A percentile compares a stretch with the other conserved stretches of the same genome.
Conservation (phyloP, 2,329 filamentous ascomycete species). For the Metarhizium sp. region DNA sequence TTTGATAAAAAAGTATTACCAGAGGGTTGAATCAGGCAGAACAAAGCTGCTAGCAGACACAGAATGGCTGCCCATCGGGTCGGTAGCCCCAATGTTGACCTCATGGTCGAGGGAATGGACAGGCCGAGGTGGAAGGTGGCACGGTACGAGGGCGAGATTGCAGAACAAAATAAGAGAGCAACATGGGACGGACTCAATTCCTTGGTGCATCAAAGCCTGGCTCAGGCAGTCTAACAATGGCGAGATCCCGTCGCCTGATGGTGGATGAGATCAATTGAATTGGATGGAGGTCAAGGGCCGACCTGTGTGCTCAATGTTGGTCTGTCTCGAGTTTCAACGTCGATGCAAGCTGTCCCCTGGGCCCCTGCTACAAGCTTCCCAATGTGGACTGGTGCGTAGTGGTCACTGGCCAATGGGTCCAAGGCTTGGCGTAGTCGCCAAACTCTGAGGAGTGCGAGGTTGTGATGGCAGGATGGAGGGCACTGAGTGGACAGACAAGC, state of each 20-base stretch:
- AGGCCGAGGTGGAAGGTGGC: constrained; percentile 1
- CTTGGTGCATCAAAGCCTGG: neutral
- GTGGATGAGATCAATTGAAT: neutral
- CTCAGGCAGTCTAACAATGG: constrained; percentile 1
- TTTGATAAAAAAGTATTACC: constrained; percentile 31
- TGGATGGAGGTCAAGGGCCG: neutral
- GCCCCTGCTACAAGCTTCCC: neutral
- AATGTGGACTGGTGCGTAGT: neutral
- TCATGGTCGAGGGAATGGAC: constrained; percentile 33
- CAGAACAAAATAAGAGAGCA: neutral
- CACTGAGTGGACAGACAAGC: no score
- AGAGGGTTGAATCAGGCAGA: constrained; percentile 53
- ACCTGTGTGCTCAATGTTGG: neutral
- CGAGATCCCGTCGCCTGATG: neutral
- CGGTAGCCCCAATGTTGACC: constrained; percentile 40
- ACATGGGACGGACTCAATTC: constrained; percentile 1
- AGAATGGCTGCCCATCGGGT: constrained; percentile 57
- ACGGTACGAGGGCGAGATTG: neutral
- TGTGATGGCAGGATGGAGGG: neutral
- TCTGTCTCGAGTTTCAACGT: neutral
- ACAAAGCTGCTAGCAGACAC: constrained; percentile 47
- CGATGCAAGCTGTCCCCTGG: constrained; percentile 7
- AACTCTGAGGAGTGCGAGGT: neutral
- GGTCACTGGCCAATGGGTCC: constrained; percentile 3
- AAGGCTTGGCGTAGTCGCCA: neutral